Evolutionary conservation across 2,329 filamentous ascomycete species (phyloP), one percentile per base, ranked within the genome.

Genomic region (Bipolaris sorokiniana): DNA sequence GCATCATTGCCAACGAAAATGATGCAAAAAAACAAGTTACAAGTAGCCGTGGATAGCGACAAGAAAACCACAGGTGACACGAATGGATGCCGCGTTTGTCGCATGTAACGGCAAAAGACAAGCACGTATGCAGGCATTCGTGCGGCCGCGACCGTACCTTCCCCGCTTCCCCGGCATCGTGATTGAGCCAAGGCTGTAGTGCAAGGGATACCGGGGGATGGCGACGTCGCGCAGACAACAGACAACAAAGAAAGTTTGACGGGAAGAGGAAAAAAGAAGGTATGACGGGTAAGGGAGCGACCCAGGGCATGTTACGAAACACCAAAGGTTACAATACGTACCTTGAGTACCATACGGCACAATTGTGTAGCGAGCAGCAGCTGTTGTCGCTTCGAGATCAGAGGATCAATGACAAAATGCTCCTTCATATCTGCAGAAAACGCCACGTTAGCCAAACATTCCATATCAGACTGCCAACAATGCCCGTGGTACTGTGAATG

Each of bases 301-400:
- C 31, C 58, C 51, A 52, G n/a, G 49, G 51, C 45, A 51, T 38
- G 51, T 52, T 56, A 60, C 34, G 51, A 65, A 58, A 60, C 61
- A 56, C 40, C 20, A 23, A 63, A 58, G 38, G 51, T 67, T 70
- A 66, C 48, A 57, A 64, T 61, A 67, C 71, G 53, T 93, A 88
- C 84, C 82, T 86, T 70, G 58, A 76, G 66, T 42, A 76, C 73
- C 94, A 99, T 98, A 66, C 95, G 88, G 83, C 95, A 98, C 67
- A 99, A 83, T 82, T 99, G 95, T 50, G 96, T 99, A 31, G 95
- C 95, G 65, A 99, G 86, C 81, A 97, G 87, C 59, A 99, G 85
- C 81, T 99, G 95, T 82, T 97, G 93, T 80, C 91, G 90, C 86
- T 99, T 99, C 69, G 95, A 95, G 76, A 99, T 99, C 73, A 99